Evolutionary conservation across 2,329 filamentous ascomycete genomes (phyloP), one percentile per base, ranked within the genome.

Genomic region (Calonectria naviculata): DNA sequence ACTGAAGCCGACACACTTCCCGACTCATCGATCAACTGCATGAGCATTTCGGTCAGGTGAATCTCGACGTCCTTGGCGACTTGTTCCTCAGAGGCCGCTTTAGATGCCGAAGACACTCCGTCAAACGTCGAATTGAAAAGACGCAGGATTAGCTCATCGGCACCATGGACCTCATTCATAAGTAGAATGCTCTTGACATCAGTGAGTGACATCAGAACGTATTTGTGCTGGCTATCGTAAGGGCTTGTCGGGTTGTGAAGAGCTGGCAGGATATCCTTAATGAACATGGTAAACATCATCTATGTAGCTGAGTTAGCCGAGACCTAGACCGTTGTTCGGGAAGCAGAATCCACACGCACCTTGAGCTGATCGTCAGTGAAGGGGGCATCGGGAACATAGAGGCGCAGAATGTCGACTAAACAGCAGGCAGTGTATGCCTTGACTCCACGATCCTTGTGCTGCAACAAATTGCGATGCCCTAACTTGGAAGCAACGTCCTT

Each of bases 131-230:
- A 91, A 29, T 92, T 94, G 83, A 98, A 99, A 5, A 99, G 89
- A 56, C 93, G 90, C 10, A 94, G 86, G 29, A 97, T 91, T 52
- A 98, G 89, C 34, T 91, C 89, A 68, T 98, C 95, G 63, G 94
- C 90, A 68, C 93, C 93, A 29, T 95, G 93, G 44, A 98, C 90
- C 78, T 99, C 97, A 72, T 94, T 93, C 75, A 99, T 89, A 46
- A 99, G 90, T 10, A 98, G 90, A 47, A 99, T 94, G 84, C 95
- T 98, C 87, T 98, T 98, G 77, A 98, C 94, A 76, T 97, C 95
- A 67, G 95, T 93, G 34, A 99, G 89, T 21, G 95, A 98, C 72
- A 92, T 91, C 71, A 99, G 88, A 73, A 98, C 94, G 80, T 97
- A 97, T 83, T 97, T 92, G 84, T 99, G 95, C 83, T 98, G 95